Evolutionary conservation across 208 protist genomes (phyloP).

Genomic region (Zelonia costaricensis): DNA sequence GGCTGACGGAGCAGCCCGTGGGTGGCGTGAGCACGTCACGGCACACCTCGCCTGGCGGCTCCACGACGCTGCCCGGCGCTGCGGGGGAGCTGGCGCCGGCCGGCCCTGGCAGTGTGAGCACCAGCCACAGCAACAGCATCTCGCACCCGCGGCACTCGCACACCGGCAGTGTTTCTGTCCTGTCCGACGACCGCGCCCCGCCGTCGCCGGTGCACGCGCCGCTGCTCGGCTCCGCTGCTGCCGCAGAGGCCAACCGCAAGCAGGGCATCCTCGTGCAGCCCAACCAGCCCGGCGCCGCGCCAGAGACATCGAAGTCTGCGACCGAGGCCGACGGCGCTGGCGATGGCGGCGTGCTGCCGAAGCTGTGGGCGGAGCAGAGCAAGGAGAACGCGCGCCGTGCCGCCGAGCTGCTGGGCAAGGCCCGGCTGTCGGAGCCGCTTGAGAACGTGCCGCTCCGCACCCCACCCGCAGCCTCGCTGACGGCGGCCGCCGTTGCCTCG

Average conservation of each 20-base stretch:
- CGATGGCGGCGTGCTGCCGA: background rate
- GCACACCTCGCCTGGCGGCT: no score
- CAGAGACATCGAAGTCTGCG: background rate
- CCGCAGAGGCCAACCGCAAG: slow-evolving; percentile 17
- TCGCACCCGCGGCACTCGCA: slow-evolving; percentile 11
- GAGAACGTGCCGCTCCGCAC: slow-evolving; percentile 1
- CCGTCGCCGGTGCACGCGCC: slow-evolving; percentile 34
- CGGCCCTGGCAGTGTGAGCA: slow-evolving; percentile 1
- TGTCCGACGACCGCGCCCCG: slow-evolving; percentile 20
- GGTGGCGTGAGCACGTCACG: no score
- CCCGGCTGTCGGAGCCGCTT: slow-evolving; percentile 16
- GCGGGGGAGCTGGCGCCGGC: no score
- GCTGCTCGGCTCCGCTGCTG: slow-evolving; percentile 18
- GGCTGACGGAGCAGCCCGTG: slow-evolving; percentile 10
- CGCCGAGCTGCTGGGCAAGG: slow-evolving; percentile 20
- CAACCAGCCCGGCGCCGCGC: background rate
- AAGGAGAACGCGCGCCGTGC: slow-evolving; percentile 33
- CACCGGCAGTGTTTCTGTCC: slow-evolving; percentile 12
- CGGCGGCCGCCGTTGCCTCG: background rate
- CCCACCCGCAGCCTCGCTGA: background rate
- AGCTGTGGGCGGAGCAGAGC: slow-evolving; percentile 31
- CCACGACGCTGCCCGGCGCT: no score
- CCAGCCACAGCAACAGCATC: slow-evolving; percentile 4
- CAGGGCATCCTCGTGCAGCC: slow-evolving; percentile 32
- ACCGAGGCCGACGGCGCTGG: background rate